These are phyloP conservation scores for Rhodotorula graminis DNA, from an alignment of 768 basidiomycete genomes.

Conservation along the genomic window DNA sequence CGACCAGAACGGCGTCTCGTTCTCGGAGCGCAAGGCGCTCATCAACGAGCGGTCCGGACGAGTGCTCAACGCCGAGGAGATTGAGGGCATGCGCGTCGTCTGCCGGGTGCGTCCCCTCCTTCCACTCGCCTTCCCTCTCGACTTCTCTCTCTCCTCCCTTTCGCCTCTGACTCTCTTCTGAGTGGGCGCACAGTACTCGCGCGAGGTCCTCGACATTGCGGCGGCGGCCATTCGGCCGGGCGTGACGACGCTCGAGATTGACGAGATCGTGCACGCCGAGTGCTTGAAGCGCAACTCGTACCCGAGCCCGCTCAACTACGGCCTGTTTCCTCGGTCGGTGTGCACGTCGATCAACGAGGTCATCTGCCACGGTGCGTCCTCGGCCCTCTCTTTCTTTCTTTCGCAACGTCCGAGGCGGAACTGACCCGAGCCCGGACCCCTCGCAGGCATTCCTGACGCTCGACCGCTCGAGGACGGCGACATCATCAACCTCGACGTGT, in stretches of 20 bases:
- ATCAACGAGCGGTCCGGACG: conserved; percentile 55
- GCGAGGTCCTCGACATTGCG: conserved; percentile 89
- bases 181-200: conserved; percentile 58
- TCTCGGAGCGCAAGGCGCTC: conserved; percentile 21
- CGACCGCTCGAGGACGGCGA: conserved; percentile 81
- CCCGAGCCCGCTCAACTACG: conserved; percentile 89
- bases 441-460: conserved; percentile 40
- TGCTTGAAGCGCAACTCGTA: conserved; percentile 85
- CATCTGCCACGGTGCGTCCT: conserved; percentile 76
- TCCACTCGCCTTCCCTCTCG: no score
- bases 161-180: background rate
- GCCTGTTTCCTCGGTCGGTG: conserved; percentile 85
- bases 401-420: no score
- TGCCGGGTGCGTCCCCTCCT: conserved; percentile 63
- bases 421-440: no score
- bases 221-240: conserved; percentile 83
- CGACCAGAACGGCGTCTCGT: conserved; percentile 29
- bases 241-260: conserved; percentile 90
- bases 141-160: conserved; percentile 4
- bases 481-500: conserved; percentile 89
- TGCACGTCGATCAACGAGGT: conserved; percentile 93
- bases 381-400: no score
- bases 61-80: conserved; percentile 63
- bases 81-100: conserved; percentile 79
- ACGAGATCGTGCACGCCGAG: conserved; percentile 86